phyloP scores from a whole-genome alignment of 768 basidiomycete species.

The Leccinum broughii region DNA sequence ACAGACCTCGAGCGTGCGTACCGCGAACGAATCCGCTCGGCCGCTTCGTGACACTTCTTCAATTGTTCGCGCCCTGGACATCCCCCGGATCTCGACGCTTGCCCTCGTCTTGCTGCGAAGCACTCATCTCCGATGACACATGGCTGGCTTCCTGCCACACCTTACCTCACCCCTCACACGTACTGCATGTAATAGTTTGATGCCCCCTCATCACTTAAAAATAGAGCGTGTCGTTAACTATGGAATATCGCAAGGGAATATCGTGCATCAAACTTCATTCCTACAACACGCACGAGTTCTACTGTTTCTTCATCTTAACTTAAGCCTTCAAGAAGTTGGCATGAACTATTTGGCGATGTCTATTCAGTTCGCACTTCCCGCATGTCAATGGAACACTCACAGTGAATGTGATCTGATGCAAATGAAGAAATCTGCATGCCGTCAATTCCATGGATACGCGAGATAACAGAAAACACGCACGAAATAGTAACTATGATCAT shows the following conservation, averaged over 20 bases:
- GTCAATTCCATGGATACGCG: constrained; percentile 1
- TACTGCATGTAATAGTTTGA: constrained; percentile 1
- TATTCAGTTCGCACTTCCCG: constrained; percentile 11
- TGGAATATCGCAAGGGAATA: not conserved
- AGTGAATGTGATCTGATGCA: constrained; percentile 85
- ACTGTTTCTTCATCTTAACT: not conserved
- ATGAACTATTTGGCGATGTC: constrained; percentile 56
- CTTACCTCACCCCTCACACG: constrained; percentile 4
- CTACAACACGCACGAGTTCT: constrained; percentile 4
- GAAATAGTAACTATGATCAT: constrained; percentile 91
- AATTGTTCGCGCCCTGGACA: not conserved
- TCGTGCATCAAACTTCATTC: constrained; percentile 7
- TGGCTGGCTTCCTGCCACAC: not conserved
- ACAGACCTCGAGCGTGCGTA: constrained; percentile 63
- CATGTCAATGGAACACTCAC: constrained; percentile 43
- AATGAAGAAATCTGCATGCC: constrained; percentile 79
- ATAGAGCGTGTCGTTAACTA: not conserved
- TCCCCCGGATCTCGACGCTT: not conserved
- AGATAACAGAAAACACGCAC: constrained; percentile 38
- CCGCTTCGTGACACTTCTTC: constrained; percentile 10
- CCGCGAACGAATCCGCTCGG: constrained; percentile 47
- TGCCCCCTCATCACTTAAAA: not conserved
- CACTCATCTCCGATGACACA: constrained; percentile 4
- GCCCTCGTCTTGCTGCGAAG: not conserved
- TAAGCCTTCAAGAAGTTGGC: constrained; percentile 83